Conservation (phyloP, 352 stramenopile genomes). For the Elongisporangium undulatum region DNA sequence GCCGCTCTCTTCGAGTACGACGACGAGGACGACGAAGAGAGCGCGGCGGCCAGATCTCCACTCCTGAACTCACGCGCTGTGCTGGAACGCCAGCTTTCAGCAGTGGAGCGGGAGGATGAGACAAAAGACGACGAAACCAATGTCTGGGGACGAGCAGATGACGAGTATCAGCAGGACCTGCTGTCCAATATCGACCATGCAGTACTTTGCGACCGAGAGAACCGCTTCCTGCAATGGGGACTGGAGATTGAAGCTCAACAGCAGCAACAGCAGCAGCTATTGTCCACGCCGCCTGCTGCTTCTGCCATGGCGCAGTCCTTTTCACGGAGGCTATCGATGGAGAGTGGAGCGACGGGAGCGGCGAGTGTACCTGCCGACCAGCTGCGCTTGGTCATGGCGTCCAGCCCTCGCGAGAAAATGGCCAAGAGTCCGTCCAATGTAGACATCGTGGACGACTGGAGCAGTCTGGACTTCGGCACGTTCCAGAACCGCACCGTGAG, state of each 20-base stretch:
- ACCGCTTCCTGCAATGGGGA: constrained; percentile 76
- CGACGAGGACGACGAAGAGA: constrained; percentile 26
- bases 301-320: neutral
- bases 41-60: neutral
- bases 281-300: constrained; percentile 6
- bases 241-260: constrained; percentile 48
- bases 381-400: constrained; percentile 27
- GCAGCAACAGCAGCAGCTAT: constrained; percentile 24
- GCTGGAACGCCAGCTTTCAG: constrained; percentile 3
- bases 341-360: neutral
- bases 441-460: constrained; percentile 77
- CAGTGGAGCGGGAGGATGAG: constrained; percentile 20
- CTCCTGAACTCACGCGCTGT: constrained; percentile 1
- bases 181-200: constrained; percentile 75
- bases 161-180: constrained; percentile 65
- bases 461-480: constrained; percentile 70
- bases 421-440: constrained; percentile 73
- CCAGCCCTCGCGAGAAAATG: constrained; percentile 42
- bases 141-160: constrained; percentile 71
- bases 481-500: constrained; percentile 84
- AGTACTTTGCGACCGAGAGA: constrained; percentile 76
- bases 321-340: neutral
- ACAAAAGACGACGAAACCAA: constrained; percentile 55
- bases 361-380: neutral
- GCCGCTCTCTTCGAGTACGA: constrained; percentile 48